These are phyloP conservation scores for Thinopyrum elongatum DNA, from an alignment of 176 grass and related monocot species.

Conservation along the genomic window DNA sequence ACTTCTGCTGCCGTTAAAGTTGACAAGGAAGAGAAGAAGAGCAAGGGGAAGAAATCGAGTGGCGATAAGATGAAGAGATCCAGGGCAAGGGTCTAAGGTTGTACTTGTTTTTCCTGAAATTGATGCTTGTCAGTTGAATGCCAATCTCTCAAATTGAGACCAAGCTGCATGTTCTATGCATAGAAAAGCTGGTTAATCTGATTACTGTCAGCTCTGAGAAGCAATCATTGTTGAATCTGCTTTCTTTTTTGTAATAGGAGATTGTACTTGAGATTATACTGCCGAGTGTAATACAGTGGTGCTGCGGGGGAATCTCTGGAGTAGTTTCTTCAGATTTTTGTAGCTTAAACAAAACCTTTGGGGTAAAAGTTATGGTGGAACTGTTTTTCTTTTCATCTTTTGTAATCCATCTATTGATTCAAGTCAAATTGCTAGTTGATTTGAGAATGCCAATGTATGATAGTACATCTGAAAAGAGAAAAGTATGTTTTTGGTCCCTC, in stretches of 20 bases:
- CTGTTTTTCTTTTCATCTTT: neutral
- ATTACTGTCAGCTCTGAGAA: neutral
- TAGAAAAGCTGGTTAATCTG: neutral
- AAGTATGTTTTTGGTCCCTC: too few relatives aligned
- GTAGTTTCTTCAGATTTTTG: slow-evolving; percentile 29
- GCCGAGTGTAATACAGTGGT: neutral
- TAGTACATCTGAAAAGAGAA: too few relatives aligned
- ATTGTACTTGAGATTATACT: slow-evolving; percentile 1
- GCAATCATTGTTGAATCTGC: neutral
- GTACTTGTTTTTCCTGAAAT: neutral
- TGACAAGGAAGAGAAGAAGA: slow-evolving; percentile 35
- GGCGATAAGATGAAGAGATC: slow-evolving; percentile 35
- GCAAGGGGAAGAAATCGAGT: slow-evolving; percentile 25
- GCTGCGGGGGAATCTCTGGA: neutral
- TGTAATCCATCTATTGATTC: neutral
- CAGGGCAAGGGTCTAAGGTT: slow-evolving; percentile 35
- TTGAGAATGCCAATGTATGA: too few relatives aligned
- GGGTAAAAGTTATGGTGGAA: neutral
- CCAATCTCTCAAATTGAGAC: neutral
- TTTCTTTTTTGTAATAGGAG: slow-evolving; percentile 1
- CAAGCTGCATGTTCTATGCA: neutral
- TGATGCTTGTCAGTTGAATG: neutral
- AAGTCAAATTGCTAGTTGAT: too few relatives aligned
- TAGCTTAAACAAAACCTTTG: slow-evolving; percentile 2
- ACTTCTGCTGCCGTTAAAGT: neutral